Evolutionary conservation across 1,284 basidiomycete genomes (phyloP), one percentile per base, ranked within the genome.

Genomic region (Boletellus dicymbophilus): DNA sequence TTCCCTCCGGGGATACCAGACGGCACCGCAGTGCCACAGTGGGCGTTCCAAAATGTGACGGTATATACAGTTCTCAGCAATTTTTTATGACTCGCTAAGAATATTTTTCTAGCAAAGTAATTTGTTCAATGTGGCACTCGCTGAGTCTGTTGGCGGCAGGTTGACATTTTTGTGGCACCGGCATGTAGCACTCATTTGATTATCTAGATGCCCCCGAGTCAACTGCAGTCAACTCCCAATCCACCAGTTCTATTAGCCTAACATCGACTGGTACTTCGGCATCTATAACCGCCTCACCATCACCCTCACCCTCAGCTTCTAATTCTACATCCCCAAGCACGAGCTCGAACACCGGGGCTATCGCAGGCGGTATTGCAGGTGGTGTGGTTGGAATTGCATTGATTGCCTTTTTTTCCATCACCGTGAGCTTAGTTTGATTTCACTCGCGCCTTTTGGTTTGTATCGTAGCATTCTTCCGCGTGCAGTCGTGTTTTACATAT

Each of bases 361-460:
- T 67, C 15, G 68, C 62, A 1, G 69, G 60, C 8, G 73, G 73
- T 16, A 67, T 75, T 6, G 62, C 78, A 11, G 76, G 76, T 27
- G 76, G 68, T 23, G 43, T 72, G 6, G 50, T 70, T 1, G 63
- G 60, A 10, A 44, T 68, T 23, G 67, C 63, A 4, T 22, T 68
- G 21, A 58, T 74, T 9, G 60, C 39, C 10, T n/a, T n/a, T n/a
- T n/a, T n/a, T n/a, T n/a, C n/a, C n/a, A n/a, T n/a, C n/a, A n/a
- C n/a, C n/a, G n/a, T n/a, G n/a, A n/a, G n/a, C n/a, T n/a, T n/a
- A n/a, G n/a, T n/a, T n/a, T n/a, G n/a, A n/a, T n/a, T n/a, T n/a
- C n/a, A n/a, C n/a, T n/a, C n/a, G n/a, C n/a, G n/a, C n/a, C n/a
- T n/a, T n/a, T n/a, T n/a, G n/a, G n/a, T n/a, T n/a, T n/a, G n/a